Evolutionary conservation across 805 yeast genomes (phyloP), one percentile per base, ranked within the genome.

Genomic region (Priceomyces haplophilus): DNA sequence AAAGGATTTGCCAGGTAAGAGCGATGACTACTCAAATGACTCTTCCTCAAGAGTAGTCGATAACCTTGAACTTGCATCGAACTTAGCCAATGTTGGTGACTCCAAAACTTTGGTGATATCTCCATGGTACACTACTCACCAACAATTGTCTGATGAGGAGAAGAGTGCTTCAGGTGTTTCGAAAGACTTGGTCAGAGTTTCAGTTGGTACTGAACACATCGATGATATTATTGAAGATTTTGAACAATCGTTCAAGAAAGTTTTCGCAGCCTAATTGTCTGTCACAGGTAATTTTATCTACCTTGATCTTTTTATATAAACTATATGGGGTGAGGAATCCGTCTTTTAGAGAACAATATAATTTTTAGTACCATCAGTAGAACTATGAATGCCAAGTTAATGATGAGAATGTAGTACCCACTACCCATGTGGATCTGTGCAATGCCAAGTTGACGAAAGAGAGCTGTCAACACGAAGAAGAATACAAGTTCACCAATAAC

Each of bases 41-140:
- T 79, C 90, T 32, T 88, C 95, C 54, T 90, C 91, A 42, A 77
- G 74, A 54, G 88, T 89, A 47, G 96, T 88, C 47, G 96, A 90
- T 65, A 71, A 69, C 54, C 79, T 93, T 65, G 79, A 88, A 66
- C 68, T 93, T 44, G 95, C 96, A 43, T 84, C 96, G 24, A 87
- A 89, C 72, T 80, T 93, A 61, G 98, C 99, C 38, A 91, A 91
- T 58, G 97, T 91, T 45, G 99, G 99, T 61, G 99, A 91, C 60
- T 83, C 91, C 39, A 93, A 91, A 73, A 88, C 98, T 35, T 77
- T 91, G 61, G 95, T 91, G 45, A 91, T 91, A 65, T 90, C 97
- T 42, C 99, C 99, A 51, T 90, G 84, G 76, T 88, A 79, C 68
- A 93, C 98, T 32, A 91, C 98, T 19, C 99, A 91, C 68, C 90